Base-by-base conservation (phyloP, 192 early-diverging fungal species). In the Podila horticola region DNA sequence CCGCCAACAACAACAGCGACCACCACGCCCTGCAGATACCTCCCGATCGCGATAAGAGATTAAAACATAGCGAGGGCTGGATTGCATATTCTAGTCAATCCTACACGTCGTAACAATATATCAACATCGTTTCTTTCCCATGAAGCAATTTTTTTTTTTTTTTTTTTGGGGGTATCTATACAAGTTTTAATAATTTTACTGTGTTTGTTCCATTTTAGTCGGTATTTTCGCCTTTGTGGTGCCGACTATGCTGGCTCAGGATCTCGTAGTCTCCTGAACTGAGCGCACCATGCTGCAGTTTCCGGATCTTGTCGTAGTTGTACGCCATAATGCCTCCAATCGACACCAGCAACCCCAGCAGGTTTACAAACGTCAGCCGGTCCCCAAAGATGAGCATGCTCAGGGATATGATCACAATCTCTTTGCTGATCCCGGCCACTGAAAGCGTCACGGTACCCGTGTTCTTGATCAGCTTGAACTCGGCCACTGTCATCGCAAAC, bases 361-460 rank as follows among this genome's bases (percentile, higher is more conserved):
- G 51, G 59, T 91, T 94, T 20, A 88, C 79, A 9, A 86, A 60
- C 22, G 94, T 93, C 69, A 95, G 85, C 11, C 83, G 67, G 71
- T 97, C 95, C 2, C 89, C 86, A 77, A 94, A 94, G 28, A 97
- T 89, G 24, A 93, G 29, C 30, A 87, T 83, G 4, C 92, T 91
- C 13, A 91, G 75, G 9, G 86, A 77, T 59, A 97, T 91, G 19
- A 94, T 90, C 4, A 95, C 75, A 74, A 97, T 90, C 75, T 97
- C 95, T 83, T 92, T 92, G 63, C 88, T 88, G 22, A 91, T 94
- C 10, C 95, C 95, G 4, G 91, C 92, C 2, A 95, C 90, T n/a
- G 92, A 94, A 34, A 96, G 85, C 0, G 95, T 94, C 7, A 96
- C 90, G 0, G 94, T 93, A 6, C 87, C 92, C 11, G 93, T 95